These are phyloP conservation scores for Zygosaccharomyces rouxii DNA, from an alignment of 805 yeast genomes.

Conservation along the genomic window DNA sequence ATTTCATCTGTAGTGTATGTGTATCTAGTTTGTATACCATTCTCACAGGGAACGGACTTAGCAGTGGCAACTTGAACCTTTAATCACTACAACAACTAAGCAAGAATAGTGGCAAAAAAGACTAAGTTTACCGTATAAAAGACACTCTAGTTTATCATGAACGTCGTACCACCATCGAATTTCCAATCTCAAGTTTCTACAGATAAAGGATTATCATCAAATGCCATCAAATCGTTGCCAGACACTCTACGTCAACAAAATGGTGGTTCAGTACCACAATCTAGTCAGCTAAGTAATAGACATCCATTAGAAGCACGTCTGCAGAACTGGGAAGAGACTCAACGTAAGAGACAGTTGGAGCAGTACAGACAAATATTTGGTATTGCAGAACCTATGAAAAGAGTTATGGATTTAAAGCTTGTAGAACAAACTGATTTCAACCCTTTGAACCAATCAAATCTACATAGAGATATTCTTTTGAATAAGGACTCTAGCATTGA, in stretches of 20 bases:
- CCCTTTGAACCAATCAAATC: conserved; percentile 47
- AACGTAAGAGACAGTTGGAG: conserved; percentile 65
- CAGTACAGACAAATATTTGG: conserved; percentile 82
- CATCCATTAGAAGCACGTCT: conserved; percentile 85
- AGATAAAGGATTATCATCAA: conserved; percentile 50
- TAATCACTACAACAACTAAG: not conserved
- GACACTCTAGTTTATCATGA: conserved; percentile 19
- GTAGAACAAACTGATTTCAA: conserved; percentile 65
- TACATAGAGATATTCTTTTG: conserved; percentile 73
- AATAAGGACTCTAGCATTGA: conserved; percentile 75
- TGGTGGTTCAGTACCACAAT: conserved; percentile 50
- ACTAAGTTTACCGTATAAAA: not conserved
- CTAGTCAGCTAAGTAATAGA: conserved; percentile 63
- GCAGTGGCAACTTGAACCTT: conserved; percentile 4
- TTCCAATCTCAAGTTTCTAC: conserved; percentile 47
- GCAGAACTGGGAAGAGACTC: conserved; percentile 73
- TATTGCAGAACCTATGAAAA: conserved; percentile 86
- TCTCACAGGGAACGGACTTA: conserved; percentile 3
- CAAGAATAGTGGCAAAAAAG: not conserved
- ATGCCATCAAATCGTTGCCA: conserved; percentile 56
- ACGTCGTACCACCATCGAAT: conserved; percentile 53
- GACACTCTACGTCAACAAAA: conserved; percentile 63
- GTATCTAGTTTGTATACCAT: not conserved
- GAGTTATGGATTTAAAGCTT: conserved; percentile 82
- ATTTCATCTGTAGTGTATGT: not conserved